These are phyloP conservation scores for Aspergillus sp. DNA, from an alignment of 2,329 filamentous ascomycete species.

Conservation along the genomic window DNA sequence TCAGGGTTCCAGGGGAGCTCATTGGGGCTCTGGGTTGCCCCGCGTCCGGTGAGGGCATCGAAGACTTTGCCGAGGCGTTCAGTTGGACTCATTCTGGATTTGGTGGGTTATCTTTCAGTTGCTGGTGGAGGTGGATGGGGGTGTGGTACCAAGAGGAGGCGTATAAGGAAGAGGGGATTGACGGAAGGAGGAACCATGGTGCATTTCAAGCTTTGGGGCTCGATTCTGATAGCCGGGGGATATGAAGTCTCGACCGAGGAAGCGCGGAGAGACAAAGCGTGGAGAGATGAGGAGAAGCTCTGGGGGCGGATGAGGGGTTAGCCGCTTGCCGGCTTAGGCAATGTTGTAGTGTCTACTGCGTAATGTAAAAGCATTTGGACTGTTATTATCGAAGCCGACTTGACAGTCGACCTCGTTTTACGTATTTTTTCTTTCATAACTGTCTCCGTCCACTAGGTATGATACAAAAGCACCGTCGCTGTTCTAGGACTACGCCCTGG, in stretches of 20 bases:
- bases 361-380: not conserved
- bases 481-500: not conserved
- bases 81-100: not conserved
- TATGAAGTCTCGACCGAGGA: not conserved
- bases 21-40: conserved; percentile 25
- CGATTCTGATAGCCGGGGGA: not conserved
- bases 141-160: not conserved
- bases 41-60: conserved; percentile 10
- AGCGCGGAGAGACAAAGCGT: not conserved
- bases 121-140: not conserved
- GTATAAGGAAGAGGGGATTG: not conserved
- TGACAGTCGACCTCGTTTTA: conserved; percentile 8
- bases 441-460: conserved; percentile 7
- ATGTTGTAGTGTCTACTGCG: not conserved
- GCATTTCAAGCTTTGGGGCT: not conserved
- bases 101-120: not conserved
- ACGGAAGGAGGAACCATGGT: not conserved
- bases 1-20: conserved; percentile 56
- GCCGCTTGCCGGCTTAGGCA: not conserved
- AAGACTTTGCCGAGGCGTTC: not conserved
- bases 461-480: conserved; percentile 9
- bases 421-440: conserved; percentile 6
- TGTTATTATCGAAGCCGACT: not conserved
- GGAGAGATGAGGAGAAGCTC: conserved; percentile 1
- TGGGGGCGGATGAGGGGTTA: not conserved